Evolutionary conservation across 2,329 filamentous ascomycete genomes (phyloP).

Genomic region (Penicillium sp.): DNA sequence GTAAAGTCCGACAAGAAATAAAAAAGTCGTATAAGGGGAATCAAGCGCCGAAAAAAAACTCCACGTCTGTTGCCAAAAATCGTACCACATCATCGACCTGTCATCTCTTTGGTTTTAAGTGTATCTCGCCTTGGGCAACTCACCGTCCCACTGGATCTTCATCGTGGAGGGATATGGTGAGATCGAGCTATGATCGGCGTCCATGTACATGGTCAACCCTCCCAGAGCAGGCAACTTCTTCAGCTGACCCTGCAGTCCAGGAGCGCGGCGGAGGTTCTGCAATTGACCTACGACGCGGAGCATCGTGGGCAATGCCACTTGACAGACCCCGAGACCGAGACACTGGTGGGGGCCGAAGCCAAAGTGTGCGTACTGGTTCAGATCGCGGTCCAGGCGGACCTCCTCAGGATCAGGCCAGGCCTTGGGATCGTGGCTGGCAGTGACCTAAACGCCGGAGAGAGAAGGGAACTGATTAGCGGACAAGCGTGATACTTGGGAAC

Average conservation of each 20-base stretch:
- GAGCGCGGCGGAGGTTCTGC: slow-evolving; percentile 38
- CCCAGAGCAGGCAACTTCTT: slow-evolving; percentile 36
- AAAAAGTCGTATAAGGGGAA: no score
- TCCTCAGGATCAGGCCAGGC: slow-evolving; percentile 36
- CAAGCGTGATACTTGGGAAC: not conserved
- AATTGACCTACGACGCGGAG: slow-evolving; percentile 37
- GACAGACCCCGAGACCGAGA: slow-evolving; percentile 44
- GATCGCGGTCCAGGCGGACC: slow-evolving; percentile 57
- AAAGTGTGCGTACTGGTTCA: slow-evolving; percentile 60
- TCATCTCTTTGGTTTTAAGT: no score
- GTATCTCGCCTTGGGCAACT: slow-evolving; percentile 19
- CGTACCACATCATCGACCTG: no score
- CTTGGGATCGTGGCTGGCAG: slow-evolving; percentile 32
- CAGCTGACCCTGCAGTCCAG: slow-evolving; percentile 36
- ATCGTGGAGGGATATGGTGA: slow-evolving; percentile 41
- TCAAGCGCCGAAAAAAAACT: no score
- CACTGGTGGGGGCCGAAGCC: slow-evolving; percentile 58
- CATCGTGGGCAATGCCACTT: slow-evolving; percentile 34
- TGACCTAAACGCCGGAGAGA: slow-evolving; percentile 17
- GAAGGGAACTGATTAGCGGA: slow-evolving; percentile 1
- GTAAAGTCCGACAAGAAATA: no score
- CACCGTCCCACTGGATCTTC: slow-evolving; percentile 42
- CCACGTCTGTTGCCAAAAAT: no score
- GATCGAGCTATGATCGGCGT: slow-evolving; percentile 38
- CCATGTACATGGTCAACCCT: slow-evolving; percentile 41